Base-by-base conservation (phyloP, 2,329 filamentous ascomycete species). In the Xylaria sp. region DNA sequence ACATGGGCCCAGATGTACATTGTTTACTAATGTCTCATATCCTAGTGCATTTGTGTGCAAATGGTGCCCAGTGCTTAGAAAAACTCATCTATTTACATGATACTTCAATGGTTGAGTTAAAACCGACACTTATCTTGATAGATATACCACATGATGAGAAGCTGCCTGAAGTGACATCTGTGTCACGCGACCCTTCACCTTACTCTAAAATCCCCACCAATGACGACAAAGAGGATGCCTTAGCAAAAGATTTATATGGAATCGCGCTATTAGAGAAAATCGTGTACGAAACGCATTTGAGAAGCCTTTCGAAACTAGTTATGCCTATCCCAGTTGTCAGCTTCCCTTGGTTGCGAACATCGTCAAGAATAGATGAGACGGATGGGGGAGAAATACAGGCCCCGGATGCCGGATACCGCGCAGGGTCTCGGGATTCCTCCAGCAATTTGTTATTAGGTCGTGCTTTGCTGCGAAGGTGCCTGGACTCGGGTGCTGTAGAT, bases 401-500 rank as follows among this genome's bases (percentile, higher is more conserved):
- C 21, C 44, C 66, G 35, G 70, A 73, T 63, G 49, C 67, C 43
- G 62, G 53, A 49, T 71, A 73, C 62, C 61, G 71, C 47, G 56
- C 63, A 41, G 60, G 70, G 63, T 48, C 60, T 47, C 61, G 67
- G 29, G 60, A 66, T 64, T 62, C 67, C 17, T 76, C 76, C 3
- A 75, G 77, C 48, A 75, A 75, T 61, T 57, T 54, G 55, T 63
- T 77, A 25, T 74, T 76, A 27, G 80, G 81, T 62, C 78, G 75
- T 60, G 71, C 71, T 58, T 75, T 85, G 55, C 81, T 93, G 62
- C 85, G 88, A 68, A 87, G 83, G 70, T 97, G 92, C 72, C 79
- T 98, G 23, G 92, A 97, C 71, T 87, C 90, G 3, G 95, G 95
- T 35, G 94, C 94, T 10, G 83, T 90, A 29, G 94, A 98, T 76